A percentile compares a stretch with the other conserved stretches of the same genome.
phyloP scores from a whole-genome alignment of 1,284 basidiomycete genomes.

The Athelia psychrophila region DNA sequence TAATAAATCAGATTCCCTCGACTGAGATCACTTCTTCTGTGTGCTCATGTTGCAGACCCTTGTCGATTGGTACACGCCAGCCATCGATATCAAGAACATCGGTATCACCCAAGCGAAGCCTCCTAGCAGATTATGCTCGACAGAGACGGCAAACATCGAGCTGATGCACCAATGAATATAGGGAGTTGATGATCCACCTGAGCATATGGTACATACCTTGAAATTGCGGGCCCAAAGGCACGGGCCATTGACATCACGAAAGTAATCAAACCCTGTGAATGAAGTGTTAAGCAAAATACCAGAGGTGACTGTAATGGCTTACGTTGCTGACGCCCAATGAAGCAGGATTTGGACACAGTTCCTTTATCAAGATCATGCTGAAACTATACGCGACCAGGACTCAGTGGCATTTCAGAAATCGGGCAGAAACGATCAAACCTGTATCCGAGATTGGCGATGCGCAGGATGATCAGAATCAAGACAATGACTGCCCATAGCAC shows the following conservation, averaged over 20 bases:
- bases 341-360: constrained; percentile 46
- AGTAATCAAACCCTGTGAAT: constrained; percentile 46
- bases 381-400: constrained; percentile 31
- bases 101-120: constrained; percentile 45
- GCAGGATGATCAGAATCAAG: constrained; percentile 32
- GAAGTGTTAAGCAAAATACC: too few relatives aligned
- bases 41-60: too few relatives aligned
- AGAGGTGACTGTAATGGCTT: neutral
- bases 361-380: constrained; percentile 61
- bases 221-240: constrained; percentile 56
- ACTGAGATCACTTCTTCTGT: too few relatives aligned
- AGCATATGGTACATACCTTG: constrained; percentile 40
- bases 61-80: constrained; percentile 6
- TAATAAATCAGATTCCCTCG: too few relatives aligned
- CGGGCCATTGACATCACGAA: constrained; percentile 58
- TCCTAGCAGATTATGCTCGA: constrained; percentile 36
- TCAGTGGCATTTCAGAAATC: neutral
- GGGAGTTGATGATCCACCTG: neutral
- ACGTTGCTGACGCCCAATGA: constrained; percentile 57
- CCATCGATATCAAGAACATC: constrained; percentile 30
- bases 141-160: constrained; percentile 48
- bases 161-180: constrained; percentile 24
- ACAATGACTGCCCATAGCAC: constrained; percentile 43
- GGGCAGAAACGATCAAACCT: constrained; percentile 28
- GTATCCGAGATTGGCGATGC: constrained; percentile 36